A percentile compares a stretch with the other conserved stretches of the same genome.
Conservation (phyloP, 805 yeast genomes). For the Kluyveromyces starmeri region DNA sequence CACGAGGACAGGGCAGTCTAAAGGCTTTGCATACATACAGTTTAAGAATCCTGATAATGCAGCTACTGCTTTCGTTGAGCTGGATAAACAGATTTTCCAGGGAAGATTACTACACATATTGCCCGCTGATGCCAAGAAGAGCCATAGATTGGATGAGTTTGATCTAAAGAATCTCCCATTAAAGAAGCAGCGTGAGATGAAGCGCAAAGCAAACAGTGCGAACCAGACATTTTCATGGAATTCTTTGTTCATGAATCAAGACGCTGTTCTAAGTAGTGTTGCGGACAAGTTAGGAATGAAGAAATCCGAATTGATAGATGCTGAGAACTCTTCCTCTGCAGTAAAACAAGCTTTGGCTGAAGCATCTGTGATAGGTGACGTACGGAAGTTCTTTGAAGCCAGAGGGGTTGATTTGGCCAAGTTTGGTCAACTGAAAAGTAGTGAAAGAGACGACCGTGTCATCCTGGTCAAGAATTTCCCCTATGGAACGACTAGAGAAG, state of each 20-base stretch:
- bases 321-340: conserved; percentile 78
- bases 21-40: conserved; percentile 85
- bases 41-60: conserved; percentile 68
- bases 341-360: conserved; percentile 97
- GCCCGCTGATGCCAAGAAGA: conserved; percentile 76
- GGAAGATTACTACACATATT: conserved; percentile 87
- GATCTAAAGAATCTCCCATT: conserved; percentile 85
- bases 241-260: conserved; percentile 80
- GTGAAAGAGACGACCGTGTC: conserved; percentile 68
- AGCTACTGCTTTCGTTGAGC: conserved; percentile 54
- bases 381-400: conserved; percentile 74
- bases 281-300: conserved; percentile 76
- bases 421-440: conserved; percentile 41
- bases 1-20: conserved; percentile 79
- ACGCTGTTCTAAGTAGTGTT: conserved; percentile 86
- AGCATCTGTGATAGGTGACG: conserved; percentile 89
- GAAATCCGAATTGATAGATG: conserved; percentile 79
- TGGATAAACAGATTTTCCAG: conserved; percentile 87
- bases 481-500: conserved; percentile 72
- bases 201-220: conserved; percentile 75
- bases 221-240: conserved; percentile 92
- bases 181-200: conserved; percentile 82
- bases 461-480: conserved; percentile 88
- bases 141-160: conserved; percentile 79
- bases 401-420: conserved; percentile 77